Evolutionary conservation across 345 rosid genomes (phyloP).

Genomic region (Sonneratia caseolaris): DNA sequence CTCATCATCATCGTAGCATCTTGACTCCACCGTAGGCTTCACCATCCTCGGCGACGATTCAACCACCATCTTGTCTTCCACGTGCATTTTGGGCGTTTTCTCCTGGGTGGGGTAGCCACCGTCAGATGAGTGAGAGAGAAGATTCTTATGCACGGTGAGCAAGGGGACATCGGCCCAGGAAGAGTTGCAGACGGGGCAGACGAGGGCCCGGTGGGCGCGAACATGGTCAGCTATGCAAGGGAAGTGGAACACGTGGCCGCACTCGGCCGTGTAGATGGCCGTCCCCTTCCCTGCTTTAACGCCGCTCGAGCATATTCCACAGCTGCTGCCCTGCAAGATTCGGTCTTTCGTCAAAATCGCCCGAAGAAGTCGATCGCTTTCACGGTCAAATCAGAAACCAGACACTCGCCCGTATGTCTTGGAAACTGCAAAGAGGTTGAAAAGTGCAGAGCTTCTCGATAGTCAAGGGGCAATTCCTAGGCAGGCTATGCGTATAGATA

Average conservation of each 20-base stretch:
- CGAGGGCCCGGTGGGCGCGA: conserved; percentile 35
- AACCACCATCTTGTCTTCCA: conserved; percentile 25
- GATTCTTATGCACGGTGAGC: conserved; percentile 30
- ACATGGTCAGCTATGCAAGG: conserved; percentile 62
- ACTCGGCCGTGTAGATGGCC: conserved; percentile 84
- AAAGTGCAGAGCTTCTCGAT: no score
- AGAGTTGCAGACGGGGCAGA: conserved; percentile 73
- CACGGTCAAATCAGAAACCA: not conserved
- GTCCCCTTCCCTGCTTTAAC: conserved; percentile 78
- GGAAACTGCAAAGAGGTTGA: no score
- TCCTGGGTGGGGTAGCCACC: conserved; percentile 7
- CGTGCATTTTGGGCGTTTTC: conserved; percentile 14
- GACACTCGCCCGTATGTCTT: not conserved
- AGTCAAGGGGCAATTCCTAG: no score
- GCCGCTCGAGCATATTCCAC: conserved; percentile 69
- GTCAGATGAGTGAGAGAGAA: not conserved
- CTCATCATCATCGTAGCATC: conserved; percentile 76
- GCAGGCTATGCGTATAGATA: no score
- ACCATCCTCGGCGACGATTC: conserved; percentile 31
- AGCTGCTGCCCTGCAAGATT: conserved; percentile 38
- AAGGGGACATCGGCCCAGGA: conserved; percentile 70
- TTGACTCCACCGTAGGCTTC: conserved; percentile 18
- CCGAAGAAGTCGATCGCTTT: not conserved
- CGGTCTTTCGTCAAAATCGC: not conserved
- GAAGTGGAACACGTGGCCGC: conserved; percentile 72